phyloP scores from a whole-genome alignment of 495 filamentous ascomycete species.

The Alectoria sarmentosa region DNA sequence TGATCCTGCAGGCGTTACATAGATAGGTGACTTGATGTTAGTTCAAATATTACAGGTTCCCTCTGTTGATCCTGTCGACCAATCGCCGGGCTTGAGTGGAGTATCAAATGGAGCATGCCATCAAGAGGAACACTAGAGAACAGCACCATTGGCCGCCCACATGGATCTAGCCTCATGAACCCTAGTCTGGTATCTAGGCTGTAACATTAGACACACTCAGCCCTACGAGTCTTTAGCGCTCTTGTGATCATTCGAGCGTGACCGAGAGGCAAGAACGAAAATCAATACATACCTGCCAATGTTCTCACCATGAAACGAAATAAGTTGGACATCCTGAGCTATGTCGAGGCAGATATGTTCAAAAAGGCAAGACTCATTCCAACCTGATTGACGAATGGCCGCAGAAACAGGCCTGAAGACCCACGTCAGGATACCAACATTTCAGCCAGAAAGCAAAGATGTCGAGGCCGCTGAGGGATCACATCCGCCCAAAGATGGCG shows the following conservation, averaged over 20 bases:
- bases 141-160: too few species aligned
- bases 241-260: neutral
- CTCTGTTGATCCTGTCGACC: too few species aligned
- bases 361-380: neutral
- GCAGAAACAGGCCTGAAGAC: neutral
- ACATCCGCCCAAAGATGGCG: neutral
- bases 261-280: neutral
- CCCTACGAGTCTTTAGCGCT: neutral
- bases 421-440: constrained; percentile 4
- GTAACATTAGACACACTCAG: neutral
- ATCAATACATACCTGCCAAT: neutral
- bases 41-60: too few species aligned
- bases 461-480: neutral
- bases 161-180: too few species aligned
- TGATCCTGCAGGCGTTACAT: too few species aligned
- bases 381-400: neutral
- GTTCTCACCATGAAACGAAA: neutral
- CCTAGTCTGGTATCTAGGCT: too few species aligned
- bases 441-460: constrained; percentile 1
- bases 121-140: too few species aligned
- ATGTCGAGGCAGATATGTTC: neutral
- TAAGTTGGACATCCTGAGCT: neutral
- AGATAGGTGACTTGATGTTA: too few species aligned
- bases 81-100: too few species aligned
- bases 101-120: too few species aligned